A percentile compares a stretch with the other conserved stretches of the same genome.
Evolutionary conservation across 345 rosid species (phyloP).

Genomic region (Trapa incisa): DNA sequence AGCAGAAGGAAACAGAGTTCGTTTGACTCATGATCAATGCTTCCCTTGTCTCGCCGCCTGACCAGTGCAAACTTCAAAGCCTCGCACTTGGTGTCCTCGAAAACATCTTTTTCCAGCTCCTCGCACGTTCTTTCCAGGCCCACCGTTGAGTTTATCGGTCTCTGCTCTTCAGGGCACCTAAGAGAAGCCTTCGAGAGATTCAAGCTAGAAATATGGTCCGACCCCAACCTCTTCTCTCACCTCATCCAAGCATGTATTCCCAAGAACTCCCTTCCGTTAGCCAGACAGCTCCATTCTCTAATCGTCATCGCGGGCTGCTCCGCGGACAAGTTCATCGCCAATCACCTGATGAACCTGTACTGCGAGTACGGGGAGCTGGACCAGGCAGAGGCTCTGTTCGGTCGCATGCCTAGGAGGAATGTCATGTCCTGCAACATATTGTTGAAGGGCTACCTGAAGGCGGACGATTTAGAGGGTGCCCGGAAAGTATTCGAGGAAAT

Average conservation of each 20-base stretch:
- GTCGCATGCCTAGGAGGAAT: conserved; percentile 37
- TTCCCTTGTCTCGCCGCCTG: not conserved
- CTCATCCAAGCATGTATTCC: conserved; percentile 41
- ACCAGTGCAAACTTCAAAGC: not conserved
- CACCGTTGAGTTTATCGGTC: conserved; percentile 19
- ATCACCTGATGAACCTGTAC: conserved; percentile 68
- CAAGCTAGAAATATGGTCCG: conserved; percentile 38
- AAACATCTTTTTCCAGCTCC: conserved; percentile 3
- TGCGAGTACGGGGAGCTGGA: conserved; percentile 44
- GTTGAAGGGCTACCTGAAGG: conserved; percentile 36
- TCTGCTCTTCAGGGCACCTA: conserved; percentile 45
- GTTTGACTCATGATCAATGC: not conserved
- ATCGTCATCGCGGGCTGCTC: conserved; percentile 56
- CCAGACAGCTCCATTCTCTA: conserved; percentile 58
- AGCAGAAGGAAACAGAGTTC: not conserved
- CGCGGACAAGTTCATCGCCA: conserved; percentile 44
- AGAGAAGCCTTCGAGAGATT: conserved; percentile 44
- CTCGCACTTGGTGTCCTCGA: conserved; percentile 18
- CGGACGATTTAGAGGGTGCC: conserved; percentile 35
- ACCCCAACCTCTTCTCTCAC: conserved; percentile 36
- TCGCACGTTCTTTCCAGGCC: not conserved
- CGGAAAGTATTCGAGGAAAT: conserved; percentile 58
- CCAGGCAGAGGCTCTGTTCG: conserved; percentile 32
- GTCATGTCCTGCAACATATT: conserved; percentile 69
- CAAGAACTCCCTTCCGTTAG: conserved; percentile 32